Base-by-base conservation (phyloP, 805 yeast genomes). In the Ogataea ramenticola region DNA sequence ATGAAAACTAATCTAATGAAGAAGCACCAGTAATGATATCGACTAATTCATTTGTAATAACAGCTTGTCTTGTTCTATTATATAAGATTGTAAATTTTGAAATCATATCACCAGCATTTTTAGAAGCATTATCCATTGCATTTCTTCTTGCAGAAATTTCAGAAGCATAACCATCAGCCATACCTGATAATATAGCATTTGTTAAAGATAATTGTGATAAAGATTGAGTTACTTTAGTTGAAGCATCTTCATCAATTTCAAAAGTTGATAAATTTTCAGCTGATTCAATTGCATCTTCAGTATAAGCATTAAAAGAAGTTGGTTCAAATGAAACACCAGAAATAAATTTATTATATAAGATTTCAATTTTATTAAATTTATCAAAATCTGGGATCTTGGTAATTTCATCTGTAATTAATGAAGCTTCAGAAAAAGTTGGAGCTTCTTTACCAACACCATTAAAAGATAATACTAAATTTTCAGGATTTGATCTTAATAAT, bases 21-120 rank as follows among this genome's bases (percentile, higher is more conserved):
- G 98, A 88, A 62, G 99, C 99, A 89, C 99, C 99, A 61, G 99
- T 93, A 70, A 93, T 91, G 65, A 93, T 93, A 75, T 93, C 99
- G 65, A 93, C 99, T 82, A 93, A 77, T 79, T 93, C 99, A 81
- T 93, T 93, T 72, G 98, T 90, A 65, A 91, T 91, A 65, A 90
- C 96, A 57, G 97, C 96, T 80, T 93, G 99, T 79, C 97, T 88
- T 64, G 97, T 85, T 81, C 99, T 91, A 90, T 93, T 93, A 76
- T 93, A 93, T 72, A 93, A 82, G 70, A 93, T 93, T 57, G 98
- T 85, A 85, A 86, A 91, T 66, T 79, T 84, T 74, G 79, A 81
- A 67, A 93, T 93, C 98, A 93, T 93, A 62, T 93, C 99, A 74
- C 96, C 96, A 52, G 99, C 99, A 67, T 91, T 91, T 93, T 93